Evolutionary conservation across 768 basidiomycete species (phyloP).

Genomic region (Calocybe cyanea): DNA sequence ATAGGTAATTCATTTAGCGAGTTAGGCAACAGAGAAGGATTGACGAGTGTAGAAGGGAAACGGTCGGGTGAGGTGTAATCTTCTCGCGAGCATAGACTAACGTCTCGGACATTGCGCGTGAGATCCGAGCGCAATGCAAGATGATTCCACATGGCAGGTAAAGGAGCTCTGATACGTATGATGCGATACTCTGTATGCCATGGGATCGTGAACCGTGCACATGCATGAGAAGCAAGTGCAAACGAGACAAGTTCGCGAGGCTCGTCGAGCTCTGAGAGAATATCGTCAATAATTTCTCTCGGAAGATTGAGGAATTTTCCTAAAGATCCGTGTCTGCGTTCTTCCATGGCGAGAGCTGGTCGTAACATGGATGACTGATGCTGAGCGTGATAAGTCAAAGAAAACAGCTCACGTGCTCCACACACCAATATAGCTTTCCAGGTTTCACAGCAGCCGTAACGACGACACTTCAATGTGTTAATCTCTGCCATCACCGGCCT

Average conservation of each 20-base stretch:
- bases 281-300: slow-evolving; percentile 43
- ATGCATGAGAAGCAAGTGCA: slow-evolving; percentile 37
- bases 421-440: too few species aligned
- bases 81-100: slow-evolving; percentile 38
- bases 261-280: slow-evolving; percentile 39
- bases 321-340: too few species aligned
- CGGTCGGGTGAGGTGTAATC: slow-evolving; percentile 37
- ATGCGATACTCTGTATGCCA: slow-evolving; percentile 49
- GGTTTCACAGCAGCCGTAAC: too few species aligned
- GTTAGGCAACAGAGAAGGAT: too few species aligned
- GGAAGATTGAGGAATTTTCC: slow-evolving; percentile 41
- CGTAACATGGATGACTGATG: too few species aligned
- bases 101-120: slow-evolving; percentile 41
- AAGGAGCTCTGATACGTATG: slow-evolving; percentile 37
- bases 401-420: too few species aligned
- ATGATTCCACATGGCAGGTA: slow-evolving; percentile 44
- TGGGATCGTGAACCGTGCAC: slow-evolving; percentile 37
- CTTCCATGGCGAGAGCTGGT: too few species aligned
- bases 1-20: too few species aligned
- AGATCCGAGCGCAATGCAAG: slow-evolving; percentile 48
- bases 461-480: too few species aligned
- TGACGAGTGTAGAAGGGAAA: slow-evolving; percentile 37
- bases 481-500: too few species aligned
- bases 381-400: too few species aligned
- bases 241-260: slow-evolving; percentile 41